Evolutionary conservation across 2,329 filamentous ascomycete species (phyloP).

Genomic region (Fusarium ambrosium): DNA sequence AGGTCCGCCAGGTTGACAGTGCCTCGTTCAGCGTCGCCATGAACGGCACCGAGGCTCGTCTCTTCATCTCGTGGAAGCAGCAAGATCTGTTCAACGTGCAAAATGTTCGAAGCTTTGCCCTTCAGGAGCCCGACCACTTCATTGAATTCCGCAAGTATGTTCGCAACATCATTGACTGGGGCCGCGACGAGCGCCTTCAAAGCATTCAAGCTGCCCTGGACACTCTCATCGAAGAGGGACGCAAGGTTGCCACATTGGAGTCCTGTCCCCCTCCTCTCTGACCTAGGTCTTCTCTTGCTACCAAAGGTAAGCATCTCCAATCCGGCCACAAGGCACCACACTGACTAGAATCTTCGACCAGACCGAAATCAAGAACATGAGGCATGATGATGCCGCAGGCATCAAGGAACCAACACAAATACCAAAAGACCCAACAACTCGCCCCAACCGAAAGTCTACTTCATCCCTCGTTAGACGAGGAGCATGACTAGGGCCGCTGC

Average conservation of each 20-base stretch:
- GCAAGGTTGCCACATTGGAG: not conserved
- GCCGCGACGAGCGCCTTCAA: constrained; percentile 44
- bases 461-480: too few species aligned
- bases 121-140: constrained; percentile 48
- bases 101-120: constrained; percentile 47
- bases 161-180: constrained; percentile 55
- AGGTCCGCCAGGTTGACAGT: constrained; percentile 46
- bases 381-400: not conserved
- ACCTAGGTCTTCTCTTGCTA: not conserved
- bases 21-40: not conserved
- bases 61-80: constrained; percentile 53
- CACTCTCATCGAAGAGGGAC: not conserved
- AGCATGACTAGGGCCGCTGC: too few species aligned
- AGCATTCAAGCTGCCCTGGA: constrained; percentile 41
- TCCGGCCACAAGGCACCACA: not conserved
- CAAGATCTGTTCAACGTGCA: constrained; percentile 47
- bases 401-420: not conserved
- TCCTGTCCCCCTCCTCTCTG: not conserved
- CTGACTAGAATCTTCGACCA: not conserved
- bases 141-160: constrained; percentile 51
- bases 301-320: not conserved
- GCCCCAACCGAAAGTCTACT: too few species aligned
- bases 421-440: not conserved
- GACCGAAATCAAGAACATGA: not conserved
- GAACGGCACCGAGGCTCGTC: constrained; percentile 48